These are phyloP conservation scores for Boletus semigastroideus DNA, from an alignment of 1,284 basidiomycete species.

Conservation along the genomic window DNA sequence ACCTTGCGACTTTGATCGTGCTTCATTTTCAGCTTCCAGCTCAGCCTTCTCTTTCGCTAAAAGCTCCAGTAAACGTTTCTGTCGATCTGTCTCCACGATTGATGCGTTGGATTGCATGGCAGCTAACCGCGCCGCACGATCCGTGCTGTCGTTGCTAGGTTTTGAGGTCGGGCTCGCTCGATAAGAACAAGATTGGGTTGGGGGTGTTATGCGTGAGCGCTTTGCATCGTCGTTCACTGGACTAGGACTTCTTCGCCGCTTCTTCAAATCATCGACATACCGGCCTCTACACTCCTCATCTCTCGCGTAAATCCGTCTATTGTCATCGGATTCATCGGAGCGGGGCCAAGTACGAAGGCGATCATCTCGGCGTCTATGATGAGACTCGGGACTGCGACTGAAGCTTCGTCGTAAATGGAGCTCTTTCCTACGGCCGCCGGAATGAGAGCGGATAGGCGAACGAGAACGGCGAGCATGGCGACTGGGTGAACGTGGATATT, in stretches of 20 bases:
- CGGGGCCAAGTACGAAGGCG: conserved; percentile 37
- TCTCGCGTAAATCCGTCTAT: conserved; percentile 28
- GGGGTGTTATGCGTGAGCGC: conserved; percentile 42
- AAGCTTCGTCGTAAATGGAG: conserved; percentile 27
- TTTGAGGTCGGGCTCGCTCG: conserved; percentile 22
- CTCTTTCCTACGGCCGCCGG: conserved; percentile 22
- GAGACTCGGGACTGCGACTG: conserved; percentile 33
- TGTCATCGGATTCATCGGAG: conserved; percentile 51
- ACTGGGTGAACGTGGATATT: conserved; percentile 36
- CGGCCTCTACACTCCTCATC: conserved; percentile 20
- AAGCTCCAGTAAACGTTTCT: conserved; percentile 59
- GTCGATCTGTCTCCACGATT: conserved; percentile 63
- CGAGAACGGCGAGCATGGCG: conserved; percentile 40
- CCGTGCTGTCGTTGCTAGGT: conserved; percentile 38
- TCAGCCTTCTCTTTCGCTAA: conserved; percentile 74
- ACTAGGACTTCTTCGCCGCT: conserved; percentile 51
- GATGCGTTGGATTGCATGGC: conserved; percentile 81
- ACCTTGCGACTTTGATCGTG: conserved; percentile 63
- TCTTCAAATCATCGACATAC: conserved; percentile 32
- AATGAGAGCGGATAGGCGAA: conserved; percentile 34
- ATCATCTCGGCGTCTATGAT: conserved; percentile 27
- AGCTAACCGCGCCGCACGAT: conserved; percentile 80
- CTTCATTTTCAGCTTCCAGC: conserved; percentile 60
- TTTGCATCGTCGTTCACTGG: conserved; percentile 35
- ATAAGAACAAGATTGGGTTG: conserved; percentile 26